Conservation (phyloP, 345 rosid genomes). For the Hibiscus syriacus region DNA sequence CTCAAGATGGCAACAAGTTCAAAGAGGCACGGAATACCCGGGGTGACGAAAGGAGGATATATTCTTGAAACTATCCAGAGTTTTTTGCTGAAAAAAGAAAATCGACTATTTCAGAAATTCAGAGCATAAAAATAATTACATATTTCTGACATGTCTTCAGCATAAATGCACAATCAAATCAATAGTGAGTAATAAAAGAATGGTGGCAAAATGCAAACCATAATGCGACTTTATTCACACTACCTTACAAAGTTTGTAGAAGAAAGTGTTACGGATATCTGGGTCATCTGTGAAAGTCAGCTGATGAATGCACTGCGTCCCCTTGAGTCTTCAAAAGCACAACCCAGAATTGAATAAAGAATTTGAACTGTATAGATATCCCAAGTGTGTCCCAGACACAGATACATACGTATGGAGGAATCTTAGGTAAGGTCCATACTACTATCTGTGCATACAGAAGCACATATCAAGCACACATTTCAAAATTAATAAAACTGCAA, state of each 20-base stretch:
- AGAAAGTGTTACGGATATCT: constrained; percentile 67
- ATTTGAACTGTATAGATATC: constrained; percentile 88
- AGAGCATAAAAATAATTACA: background rate
- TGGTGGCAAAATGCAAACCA: background rate
- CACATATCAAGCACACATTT: constrained; percentile 1
- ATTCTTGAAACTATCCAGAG: constrained; percentile 62
- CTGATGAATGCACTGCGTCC: constrained; percentile 88
- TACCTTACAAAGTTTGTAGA: constrained; percentile 85
- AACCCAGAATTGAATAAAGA: constrained; percentile 86
- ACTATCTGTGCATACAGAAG: constrained; percentile 44
- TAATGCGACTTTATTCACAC: background rate
- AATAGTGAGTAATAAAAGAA: background rate
- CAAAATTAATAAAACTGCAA: background rate
- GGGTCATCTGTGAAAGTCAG: constrained; percentile 91
- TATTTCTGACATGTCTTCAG: background rate
- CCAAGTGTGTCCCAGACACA: constrained; percentile 86
- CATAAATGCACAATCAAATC: background rate
- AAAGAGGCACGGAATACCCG: constrained; percentile 36
- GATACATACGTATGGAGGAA: constrained; percentile 69
- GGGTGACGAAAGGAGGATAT: constrained; percentile 75
- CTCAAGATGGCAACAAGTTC: background rate
- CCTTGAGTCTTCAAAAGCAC: constrained; percentile 83
- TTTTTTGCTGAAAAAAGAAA: constrained; percentile 52
- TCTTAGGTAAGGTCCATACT: constrained; percentile 72
- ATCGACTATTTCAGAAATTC: constrained; percentile 16